These are phyloP conservation scores for Turritis glabra DNA, from an alignment of 345 rosid species.

Conservation along the genomic window DNA sequence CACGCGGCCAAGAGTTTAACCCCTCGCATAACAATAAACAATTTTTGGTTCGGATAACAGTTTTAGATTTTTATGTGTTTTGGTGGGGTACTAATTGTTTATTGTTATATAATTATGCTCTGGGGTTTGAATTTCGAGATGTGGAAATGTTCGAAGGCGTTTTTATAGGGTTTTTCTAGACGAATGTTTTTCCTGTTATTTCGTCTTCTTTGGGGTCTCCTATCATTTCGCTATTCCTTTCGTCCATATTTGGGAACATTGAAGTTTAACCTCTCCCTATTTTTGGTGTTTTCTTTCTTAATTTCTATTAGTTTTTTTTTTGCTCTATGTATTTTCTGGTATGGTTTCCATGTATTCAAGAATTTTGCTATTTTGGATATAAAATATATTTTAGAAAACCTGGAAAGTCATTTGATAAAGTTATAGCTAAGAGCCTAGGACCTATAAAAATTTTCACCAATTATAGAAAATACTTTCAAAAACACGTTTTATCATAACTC, in stretches of 20 bases:
- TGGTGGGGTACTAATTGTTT: constrained; percentile 16
- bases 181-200: constrained; percentile 30
- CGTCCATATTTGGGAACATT: constrained; percentile 33
- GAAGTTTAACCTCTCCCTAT: constrained; percentile 26
- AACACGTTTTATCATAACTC: not conserved
- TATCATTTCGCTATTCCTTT: constrained; percentile 32
- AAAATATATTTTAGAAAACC: not conserved
- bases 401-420: not conserved
- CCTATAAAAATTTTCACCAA: too few species aligned
- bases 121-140: constrained; percentile 36
- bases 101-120: constrained; percentile 25
- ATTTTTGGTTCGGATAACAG: not conserved
- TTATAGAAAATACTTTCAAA: not conserved
- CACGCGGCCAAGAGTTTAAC: constrained; percentile 38
- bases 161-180: constrained; percentile 31
- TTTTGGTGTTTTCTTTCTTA: constrained; percentile 4
- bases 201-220: constrained; percentile 36
- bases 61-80: not conserved
- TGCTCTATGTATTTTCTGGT: not conserved
- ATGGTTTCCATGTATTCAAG: not conserved
- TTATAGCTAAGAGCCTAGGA: too few species aligned
- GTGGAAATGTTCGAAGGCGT: constrained; percentile 5
- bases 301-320: not conserved
- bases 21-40: constrained; percentile 45
- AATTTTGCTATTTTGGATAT: constrained; percentile 10